Conservation (phyloP, 1,139 yeast genomes). For the Candida mesenterica region DNA sequence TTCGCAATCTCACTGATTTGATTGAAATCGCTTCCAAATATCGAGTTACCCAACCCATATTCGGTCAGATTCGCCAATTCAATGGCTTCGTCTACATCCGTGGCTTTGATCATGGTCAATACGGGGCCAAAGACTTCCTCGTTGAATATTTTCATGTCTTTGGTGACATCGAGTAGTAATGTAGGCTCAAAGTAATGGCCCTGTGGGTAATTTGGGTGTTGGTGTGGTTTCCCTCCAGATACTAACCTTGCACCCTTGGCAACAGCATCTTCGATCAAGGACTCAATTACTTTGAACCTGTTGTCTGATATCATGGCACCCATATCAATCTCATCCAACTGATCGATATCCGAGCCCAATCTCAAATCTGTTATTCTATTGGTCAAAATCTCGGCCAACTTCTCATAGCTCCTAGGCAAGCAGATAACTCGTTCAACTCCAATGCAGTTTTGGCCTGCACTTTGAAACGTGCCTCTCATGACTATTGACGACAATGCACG, state of each 20-base stretch:
- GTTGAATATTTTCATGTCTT: slow-evolving; percentile 74
- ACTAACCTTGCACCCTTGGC: slow-evolving; percentile 75
- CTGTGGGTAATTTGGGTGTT: slow-evolving; percentile 90
- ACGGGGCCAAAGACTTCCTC: slow-evolving; percentile 92
- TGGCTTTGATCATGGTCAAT: slow-evolving; percentile 72
- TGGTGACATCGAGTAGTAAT: slow-evolving; percentile 73
- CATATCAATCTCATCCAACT: slow-evolving; percentile 85
- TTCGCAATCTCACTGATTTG: slow-evolving; percentile 64
- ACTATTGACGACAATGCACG: slow-evolving; percentile 72
- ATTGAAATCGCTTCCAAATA: slow-evolving; percentile 65
- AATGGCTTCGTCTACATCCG: slow-evolving; percentile 63
- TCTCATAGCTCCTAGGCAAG: slow-evolving; percentile 61
- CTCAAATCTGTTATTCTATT: slow-evolving; percentile 61
- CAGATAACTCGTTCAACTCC: slow-evolving; percentile 94
- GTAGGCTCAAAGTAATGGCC: slow-evolving; percentile 95
- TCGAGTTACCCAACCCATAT: slow-evolving; percentile 88
- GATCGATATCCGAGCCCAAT: slow-evolving; percentile 89
- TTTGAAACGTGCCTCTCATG: slow-evolving; percentile 93
- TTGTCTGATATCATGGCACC: slow-evolving; percentile 90
- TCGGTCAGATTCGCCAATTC: slow-evolving; percentile 82
- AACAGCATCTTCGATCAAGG: slow-evolving; percentile 70
- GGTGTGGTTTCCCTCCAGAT: slow-evolving; percentile 74
- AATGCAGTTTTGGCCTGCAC: slow-evolving; percentile 96
- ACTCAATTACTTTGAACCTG: slow-evolving; percentile 66
- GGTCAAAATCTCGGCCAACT: slow-evolving; percentile 54